phyloP scores from a whole-genome alignment of 345 rosid genomes.

The Kernera saxatilis region DNA sequence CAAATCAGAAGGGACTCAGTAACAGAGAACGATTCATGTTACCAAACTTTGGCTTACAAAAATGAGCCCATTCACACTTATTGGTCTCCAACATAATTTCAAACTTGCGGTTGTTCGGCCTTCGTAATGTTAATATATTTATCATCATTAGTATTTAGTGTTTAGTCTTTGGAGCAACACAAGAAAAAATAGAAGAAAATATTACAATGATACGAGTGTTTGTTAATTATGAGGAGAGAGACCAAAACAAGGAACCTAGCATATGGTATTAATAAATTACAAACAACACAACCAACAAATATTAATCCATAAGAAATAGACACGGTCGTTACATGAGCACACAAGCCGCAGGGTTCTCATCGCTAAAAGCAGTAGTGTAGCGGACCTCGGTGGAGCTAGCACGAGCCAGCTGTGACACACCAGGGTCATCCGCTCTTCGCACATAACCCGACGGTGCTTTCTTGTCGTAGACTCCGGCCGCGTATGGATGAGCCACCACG shows the following conservation, averaged over 20 bases:
- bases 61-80: no score
- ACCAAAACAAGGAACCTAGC: constrained; percentile 14
- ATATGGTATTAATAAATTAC: not conserved
- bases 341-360: constrained; percentile 77
- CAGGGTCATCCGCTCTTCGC: constrained; percentile 56
- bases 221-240: not conserved
- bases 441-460: constrained; percentile 93
- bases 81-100: no score
- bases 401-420: constrained; percentile 66
- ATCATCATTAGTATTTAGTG: no score
- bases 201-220: not conserved
- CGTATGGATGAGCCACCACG: constrained; percentile 89
- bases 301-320: not conserved
- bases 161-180: not conserved
- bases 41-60: no score
- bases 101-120: no score
- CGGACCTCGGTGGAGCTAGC: constrained; percentile 95
- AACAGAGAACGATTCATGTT: no score
- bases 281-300: not conserved
- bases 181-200: not conserved
- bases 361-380: constrained; percentile 96
- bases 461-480: constrained; percentile 79
- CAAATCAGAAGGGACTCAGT: no score
- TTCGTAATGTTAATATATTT: no score
- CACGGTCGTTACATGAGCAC: constrained; percentile 54